Evolutionary conservation across 2,329 filamentous ascomycete species (phyloP), one percentile per base, ranked within the genome.

Genomic region (Microsporum audouinii): DNA sequence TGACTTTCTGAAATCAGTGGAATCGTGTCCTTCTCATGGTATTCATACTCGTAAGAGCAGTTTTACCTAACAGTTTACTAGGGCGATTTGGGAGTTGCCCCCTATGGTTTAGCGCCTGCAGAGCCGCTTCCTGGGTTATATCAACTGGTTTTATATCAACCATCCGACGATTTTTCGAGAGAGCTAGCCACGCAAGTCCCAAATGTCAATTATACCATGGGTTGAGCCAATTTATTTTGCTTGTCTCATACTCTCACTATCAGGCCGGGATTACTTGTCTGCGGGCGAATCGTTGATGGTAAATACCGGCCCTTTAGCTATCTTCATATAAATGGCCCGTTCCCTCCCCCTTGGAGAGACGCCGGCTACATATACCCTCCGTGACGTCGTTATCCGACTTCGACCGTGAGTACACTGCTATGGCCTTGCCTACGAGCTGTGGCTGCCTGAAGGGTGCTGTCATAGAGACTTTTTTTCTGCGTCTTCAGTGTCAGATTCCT

Each of bases 51-150:
- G 1, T 29, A 29, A 43, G 2, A 23, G 45, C 27, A 5, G 17
- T 36, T 55, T 55, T 55, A 55, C 51, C 51, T 55, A 55, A 55
- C 51, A 55, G 29, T 55, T 55, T 36, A 14, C 51, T n/a, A 36
- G 51, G 51, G 51, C 51, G 14, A 55, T 6, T 55, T 17, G 31
- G 12, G 51, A 55, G 51, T 55, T 55, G 51, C 51, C 51, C 33
- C 10, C 33, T 55, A 55, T 12, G 51, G 51, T 23, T 36, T 55
- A 55, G 51, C 51, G 51, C 51, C 51, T 34, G 51, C 51, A 55
- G 51, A 55, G 51, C 51, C 51, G 51, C 51, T 55, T 55, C 51
- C 51, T 31, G 36, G 51, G 51, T 31, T 55, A 55, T 55, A 55
- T 36, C 5, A 5, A 36, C 14, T 7, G 33, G 4, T 29, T 17